Conservation (phyloP, 306 rosid species). For the Biancaea sappan region DNA sequence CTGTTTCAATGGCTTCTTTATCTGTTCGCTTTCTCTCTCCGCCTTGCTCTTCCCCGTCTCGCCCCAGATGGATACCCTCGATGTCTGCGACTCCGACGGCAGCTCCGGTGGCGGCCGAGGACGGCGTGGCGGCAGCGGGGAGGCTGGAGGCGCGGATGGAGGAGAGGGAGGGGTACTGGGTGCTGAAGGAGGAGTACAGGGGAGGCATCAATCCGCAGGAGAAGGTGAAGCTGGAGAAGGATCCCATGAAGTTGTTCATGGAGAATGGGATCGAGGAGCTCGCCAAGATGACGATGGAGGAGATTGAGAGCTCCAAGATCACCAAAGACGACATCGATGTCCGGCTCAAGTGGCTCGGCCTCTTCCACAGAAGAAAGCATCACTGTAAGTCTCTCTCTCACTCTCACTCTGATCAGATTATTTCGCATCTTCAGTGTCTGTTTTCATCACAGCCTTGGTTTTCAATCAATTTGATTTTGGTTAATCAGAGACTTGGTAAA, state of each 20-base stretch:
- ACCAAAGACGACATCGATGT: conserved; percentile 88
- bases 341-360: conserved; percentile 98
- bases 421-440: too few species aligned
- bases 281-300: conserved; percentile 66
- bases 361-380: conserved; percentile 87
- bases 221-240: conserved; percentile 76
- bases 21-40: conserved; percentile 59
- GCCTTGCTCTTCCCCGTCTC: conserved; percentile 41
- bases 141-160: conserved; percentile 86
- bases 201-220: conserved; percentile 76
- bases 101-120: neutral
- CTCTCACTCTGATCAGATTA: conserved; percentile 49
- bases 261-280: conserved; percentile 74
- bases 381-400: conserved; percentile 62
- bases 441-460: too few species aligned
- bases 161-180: conserved; percentile 74
- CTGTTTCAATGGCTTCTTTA: conserved; percentile 24
- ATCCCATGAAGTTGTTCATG: conserved; percentile 88
- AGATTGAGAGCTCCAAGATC: conserved; percentile 64
- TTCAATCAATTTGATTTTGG: too few species aligned
- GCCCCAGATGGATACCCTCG: conserved; percentile 34
- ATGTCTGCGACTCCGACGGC: conserved; percentile 38
- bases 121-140: conserved; percentile 38
- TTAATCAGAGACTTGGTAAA: too few species aligned
- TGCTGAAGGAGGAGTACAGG: conserved; percentile 76